Evolutionary conservation across 208 protist genomes (phyloP), one percentile per base, ranked within the genome.

Genomic region (Trypanosoma caninum): DNA sequence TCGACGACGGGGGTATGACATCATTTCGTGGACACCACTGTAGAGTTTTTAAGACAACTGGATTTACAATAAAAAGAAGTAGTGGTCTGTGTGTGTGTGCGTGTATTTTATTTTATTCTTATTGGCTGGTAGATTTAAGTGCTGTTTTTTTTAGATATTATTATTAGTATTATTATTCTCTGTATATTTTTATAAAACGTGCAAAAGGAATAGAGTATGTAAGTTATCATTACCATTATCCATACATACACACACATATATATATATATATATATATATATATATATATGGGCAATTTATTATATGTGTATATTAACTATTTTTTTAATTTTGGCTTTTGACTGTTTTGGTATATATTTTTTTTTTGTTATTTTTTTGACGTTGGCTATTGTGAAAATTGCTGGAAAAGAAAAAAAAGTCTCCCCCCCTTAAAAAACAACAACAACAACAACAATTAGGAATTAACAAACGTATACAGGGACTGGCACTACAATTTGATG

Each of bases 11-110:
- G 34, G 57, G 6, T 87, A 74, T 33, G 73, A 91, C 58, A 91
- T 91, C 28, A 91, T 91, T 28, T 85, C 84, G 0, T 74, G 80
- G n/a, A 70, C 59, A 6, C 70, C 78, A 1, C 13, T 77, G 23
- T 60, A 70, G 40, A 53, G 51, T 45, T 64, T 16, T 52, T 23
- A 53, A 4, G n/a, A 62, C 9, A 22, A 38, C 11, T 22, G 2
- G 33, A 46, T 35, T n/a, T n/a, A n/a, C n/a, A n/a, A n/a, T n/a
- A n/a, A n/a, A 13, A 50, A 50, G 22, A 30, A 50, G 45, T 0
- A 25, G 44, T 6, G n/a, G 16, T 13, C 25, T 27, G n/a, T 50
- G 28, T 55, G 14, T 11, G 28, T 31, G 3, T 56, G 3, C 45
- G 20, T 56, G 5, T 47, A 46, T 40, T 37, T 28, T n/a, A n/a